Evolutionary conservation across 2,329 filamentous ascomycete genomes (phyloP).

Genomic region (Curvularia sp.): DNA sequence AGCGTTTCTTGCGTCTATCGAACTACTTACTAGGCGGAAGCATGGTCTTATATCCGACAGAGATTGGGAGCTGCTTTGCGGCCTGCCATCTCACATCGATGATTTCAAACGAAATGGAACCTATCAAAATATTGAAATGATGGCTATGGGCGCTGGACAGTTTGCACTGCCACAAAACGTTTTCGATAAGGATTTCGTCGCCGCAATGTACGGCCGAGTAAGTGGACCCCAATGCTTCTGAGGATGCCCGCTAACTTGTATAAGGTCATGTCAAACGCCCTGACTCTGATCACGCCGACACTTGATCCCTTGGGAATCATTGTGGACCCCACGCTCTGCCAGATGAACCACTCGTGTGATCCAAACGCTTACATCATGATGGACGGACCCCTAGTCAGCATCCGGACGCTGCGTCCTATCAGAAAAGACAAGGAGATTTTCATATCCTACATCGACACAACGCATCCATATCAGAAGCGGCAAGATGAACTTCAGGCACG

Average conservation of each 20-base stretch:
- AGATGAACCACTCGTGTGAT: conserved; percentile 68
- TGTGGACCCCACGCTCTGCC: conserved; percentile 61
- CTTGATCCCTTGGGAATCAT: conserved; percentile 66
- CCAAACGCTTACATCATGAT: conserved; percentile 66
- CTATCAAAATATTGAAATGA: conserved; percentile 59
- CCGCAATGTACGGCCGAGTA: conserved; percentile 56
- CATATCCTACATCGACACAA: conserved; percentile 68
- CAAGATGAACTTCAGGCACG: conserved; percentile 60
- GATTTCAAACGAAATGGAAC: conserved; percentile 53
- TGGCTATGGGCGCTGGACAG: conserved; percentile 61
- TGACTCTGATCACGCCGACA: conserved; percentile 63
- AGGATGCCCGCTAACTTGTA: conserved; percentile 29
- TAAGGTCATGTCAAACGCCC: conserved; percentile 62
- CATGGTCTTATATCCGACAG: conserved; percentile 48
- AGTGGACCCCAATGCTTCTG: conserved; percentile 3
- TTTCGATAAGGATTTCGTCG: conserved; percentile 53
- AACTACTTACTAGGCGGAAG: conserved; percentile 58
- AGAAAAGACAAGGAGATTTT: conserved; percentile 63
- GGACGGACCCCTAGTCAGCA: conserved; percentile 58
- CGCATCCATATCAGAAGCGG: conserved; percentile 59
- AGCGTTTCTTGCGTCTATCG: conserved; percentile 62
- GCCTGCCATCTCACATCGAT: conserved; percentile 58
- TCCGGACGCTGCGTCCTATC: conserved; percentile 63
- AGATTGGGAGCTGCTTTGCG: conserved; percentile 54
- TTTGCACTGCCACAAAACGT: conserved; percentile 57